Conservation (phyloP, 2,329 filamentous ascomycete species). For the Penicillium sp. region DNA sequence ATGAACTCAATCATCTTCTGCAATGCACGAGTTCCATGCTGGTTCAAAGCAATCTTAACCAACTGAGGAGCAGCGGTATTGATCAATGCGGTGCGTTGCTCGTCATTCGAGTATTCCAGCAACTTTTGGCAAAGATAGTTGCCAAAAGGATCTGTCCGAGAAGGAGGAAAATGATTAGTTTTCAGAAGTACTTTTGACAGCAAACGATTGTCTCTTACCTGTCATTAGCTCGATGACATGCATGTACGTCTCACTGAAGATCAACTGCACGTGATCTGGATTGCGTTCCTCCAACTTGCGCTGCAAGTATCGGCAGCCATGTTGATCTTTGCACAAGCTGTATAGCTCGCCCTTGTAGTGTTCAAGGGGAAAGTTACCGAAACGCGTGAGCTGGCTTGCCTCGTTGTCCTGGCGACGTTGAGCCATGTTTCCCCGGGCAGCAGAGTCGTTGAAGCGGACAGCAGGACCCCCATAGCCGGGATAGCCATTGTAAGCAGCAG, state of each 20-base stretch:
- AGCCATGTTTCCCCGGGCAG: conserved; percentile 72
- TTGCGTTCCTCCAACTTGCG: conserved; percentile 93
- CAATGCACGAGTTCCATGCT: conserved; percentile 90
- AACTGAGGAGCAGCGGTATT: conserved; percentile 83
- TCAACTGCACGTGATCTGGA: conserved; percentile 79
- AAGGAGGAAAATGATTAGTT: conserved; percentile 20
- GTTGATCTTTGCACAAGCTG: conserved; percentile 91
- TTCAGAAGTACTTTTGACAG: background rate
- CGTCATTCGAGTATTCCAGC: conserved; percentile 89
- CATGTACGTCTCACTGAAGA: conserved; percentile 88
- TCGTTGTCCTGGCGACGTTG: conserved; percentile 51
- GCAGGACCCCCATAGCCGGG: conserved; percentile 47
- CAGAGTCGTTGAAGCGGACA: conserved; percentile 65
- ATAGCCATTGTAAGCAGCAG: conserved; percentile 50
- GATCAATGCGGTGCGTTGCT: conserved; percentile 89
- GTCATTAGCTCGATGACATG: conserved; percentile 98
- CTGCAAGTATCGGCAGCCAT: conserved; percentile 93
- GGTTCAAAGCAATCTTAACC: conserved; percentile 90
- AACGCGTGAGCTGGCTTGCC: conserved; percentile 65
- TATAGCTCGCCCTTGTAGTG: conserved; percentile 80
- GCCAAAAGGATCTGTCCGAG: conserved; percentile 74
- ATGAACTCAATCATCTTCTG: conserved; percentile 99
- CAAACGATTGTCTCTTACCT: conserved; percentile 38
- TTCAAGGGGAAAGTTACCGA: conserved; percentile 77
- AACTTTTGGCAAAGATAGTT: conserved; percentile 99